Evolutionary conservation across 768 basidiomycete genomes (phyloP).

Genomic region (Lentinula detonsa): DNA sequence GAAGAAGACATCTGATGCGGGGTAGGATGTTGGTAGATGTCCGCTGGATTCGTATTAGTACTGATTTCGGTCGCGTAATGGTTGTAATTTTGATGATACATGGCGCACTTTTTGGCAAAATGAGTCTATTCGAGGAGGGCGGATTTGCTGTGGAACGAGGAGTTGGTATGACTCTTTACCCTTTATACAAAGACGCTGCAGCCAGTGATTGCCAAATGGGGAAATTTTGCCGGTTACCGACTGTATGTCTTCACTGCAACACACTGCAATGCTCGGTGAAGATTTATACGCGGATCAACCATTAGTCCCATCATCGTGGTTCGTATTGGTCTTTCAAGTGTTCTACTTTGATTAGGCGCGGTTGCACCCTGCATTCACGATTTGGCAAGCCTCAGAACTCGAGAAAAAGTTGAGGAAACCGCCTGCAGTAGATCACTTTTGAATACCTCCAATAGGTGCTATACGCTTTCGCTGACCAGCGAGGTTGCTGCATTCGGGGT

Average conservation of each 20-base stretch:
- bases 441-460: no score
- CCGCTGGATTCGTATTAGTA: background rate
- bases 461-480: no score
- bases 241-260: background rate
- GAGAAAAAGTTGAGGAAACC: no score
- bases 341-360: no score
- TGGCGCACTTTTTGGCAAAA: background rate
- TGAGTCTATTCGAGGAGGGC: background rate
- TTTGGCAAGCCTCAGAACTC: no score
- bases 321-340: no score
- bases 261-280: background rate
- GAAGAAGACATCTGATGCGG: slow-evolving; percentile 2
- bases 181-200: background rate
- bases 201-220: background rate
- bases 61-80: background rate
- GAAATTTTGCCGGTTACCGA: background rate
- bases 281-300: background rate
- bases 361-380: no score
- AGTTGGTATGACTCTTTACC: background rate
- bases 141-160: background rate
- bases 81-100: background rate
- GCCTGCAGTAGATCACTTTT: no score
- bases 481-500: no score
- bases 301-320: no score
- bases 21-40: background rate